Evolutionary conservation across 306 rosid genomes (phyloP).

Genomic region (Castanopsis chinensis): DNA sequence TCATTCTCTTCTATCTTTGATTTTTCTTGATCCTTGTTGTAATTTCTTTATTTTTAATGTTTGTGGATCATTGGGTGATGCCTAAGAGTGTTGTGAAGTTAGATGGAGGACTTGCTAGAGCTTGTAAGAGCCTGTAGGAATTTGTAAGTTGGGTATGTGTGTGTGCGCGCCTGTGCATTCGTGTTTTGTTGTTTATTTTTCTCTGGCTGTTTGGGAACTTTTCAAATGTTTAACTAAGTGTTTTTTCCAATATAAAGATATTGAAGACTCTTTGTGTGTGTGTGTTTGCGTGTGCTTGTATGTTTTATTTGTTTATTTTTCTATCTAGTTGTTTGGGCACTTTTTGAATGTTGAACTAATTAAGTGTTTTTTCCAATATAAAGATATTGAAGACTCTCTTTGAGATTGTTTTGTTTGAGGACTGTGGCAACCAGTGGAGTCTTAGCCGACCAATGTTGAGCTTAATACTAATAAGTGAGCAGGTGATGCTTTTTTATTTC

Average conservation of each 20-base stretch:
- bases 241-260: constrained; percentile 28
- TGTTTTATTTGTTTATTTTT: neutral
- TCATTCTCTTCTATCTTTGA: too few species aligned
- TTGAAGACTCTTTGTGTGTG: constrained; percentile 38
- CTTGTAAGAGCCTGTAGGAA: too few species aligned
- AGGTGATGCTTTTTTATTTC: constrained; percentile 28
- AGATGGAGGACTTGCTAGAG: too few species aligned
- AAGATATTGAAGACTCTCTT: constrained; percentile 61
- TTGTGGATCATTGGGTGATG: too few species aligned
- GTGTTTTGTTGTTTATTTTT: neutral
- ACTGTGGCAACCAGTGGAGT: constrained; percentile 63
- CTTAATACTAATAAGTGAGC: constrained; percentile 58
- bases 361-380: neutral
- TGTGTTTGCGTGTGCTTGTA: neutral
- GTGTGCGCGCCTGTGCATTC: neutral
- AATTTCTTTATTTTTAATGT: too few species aligned
- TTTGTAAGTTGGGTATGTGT: too few species aligned
- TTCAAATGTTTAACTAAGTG: neutral
- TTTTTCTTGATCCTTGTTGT: too few species aligned
- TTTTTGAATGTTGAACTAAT: neutral
- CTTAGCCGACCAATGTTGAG: constrained; percentile 70
- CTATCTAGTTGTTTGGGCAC: neutral
- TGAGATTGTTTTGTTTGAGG: constrained; percentile 62
- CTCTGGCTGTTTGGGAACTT: neutral
- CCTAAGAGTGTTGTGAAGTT: too few species aligned